Evolutionary conservation across 306 rosid genomes (phyloP), one percentile per base, ranked within the genome.

Genomic region (Cicer bijugum): DNA sequence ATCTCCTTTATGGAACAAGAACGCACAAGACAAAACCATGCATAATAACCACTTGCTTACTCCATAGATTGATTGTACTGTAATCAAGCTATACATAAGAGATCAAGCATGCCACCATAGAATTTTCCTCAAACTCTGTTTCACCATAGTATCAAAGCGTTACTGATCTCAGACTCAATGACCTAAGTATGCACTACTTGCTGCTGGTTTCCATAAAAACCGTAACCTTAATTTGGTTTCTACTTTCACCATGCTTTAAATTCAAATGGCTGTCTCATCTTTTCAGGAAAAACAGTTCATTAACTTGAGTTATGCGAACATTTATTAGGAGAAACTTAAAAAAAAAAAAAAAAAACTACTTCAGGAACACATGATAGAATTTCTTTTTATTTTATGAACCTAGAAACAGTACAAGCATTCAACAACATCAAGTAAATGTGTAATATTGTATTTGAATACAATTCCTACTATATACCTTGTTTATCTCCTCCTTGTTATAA

Each of bases 401-500:
- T 5, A 19, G 17, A 73, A 51, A 64, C 52, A 48, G 67, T 39
- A 74, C 39, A 61, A 51, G 67, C 50, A 82, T 61, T 76, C 52
- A 71, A 72, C 39, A 76, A 69, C 43, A 70, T 73, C 52, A 2
- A 8, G 71, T 15, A 55, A 84, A 69, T 8, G 56, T 33, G 55
- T 43, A 63, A 61, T 12, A 80, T 15, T 8, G 37, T 55, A 79
- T 72, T 35, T 53, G 75, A 60, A 71, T 44, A 72, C 79, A 48
- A 60, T 10, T 38, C 58, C 62, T 45, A 52, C 69, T 52, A 35
- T 57, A 71, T 80, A 89, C 96, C 98, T 91, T 93, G 86, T 91
- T 93, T 88, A 93, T 91, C 90, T 91, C 98, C 75, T 93, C 98
- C 73, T 89, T 86, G 78, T 93, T 93, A 63, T 89, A 91, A 68